Percentiles rank a stretch among this genome's conserved stretches.
phyloP scores from a whole-genome alignment of 2,329 filamentous ascomycete genomes.

The Neofusicoccum sp. region DNA sequence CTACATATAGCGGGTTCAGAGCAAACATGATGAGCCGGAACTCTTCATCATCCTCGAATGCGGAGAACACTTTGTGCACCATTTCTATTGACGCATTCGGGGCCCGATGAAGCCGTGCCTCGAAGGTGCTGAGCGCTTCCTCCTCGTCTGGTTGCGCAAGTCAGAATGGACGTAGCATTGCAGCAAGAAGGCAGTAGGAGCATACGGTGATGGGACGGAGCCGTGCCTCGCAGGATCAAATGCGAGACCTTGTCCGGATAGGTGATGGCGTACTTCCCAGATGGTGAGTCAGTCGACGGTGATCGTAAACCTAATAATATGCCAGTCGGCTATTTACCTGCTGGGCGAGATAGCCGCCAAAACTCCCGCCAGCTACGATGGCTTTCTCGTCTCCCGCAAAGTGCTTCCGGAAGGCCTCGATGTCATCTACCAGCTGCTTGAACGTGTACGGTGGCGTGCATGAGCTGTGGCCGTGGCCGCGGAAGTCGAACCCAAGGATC shows the following conservation, averaged over 20 bases:
- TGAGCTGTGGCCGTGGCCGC: slow-evolving; percentile 39
- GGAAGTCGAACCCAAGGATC: slow-evolving; percentile 39
- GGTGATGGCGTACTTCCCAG: slow-evolving; percentile 36
- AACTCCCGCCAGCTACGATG: slow-evolving; percentile 41
- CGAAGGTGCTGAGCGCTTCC: slow-evolving; percentile 33
- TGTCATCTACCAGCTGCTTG: slow-evolving; percentile 38
- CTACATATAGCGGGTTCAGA: slow-evolving; percentile 38
- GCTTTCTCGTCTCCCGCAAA: slow-evolving; percentile 28
- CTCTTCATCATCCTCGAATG: slow-evolving; percentile 39
- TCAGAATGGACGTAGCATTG: background rate
- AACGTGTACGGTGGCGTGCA: slow-evolving; percentile 28
- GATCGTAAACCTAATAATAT: too few relatives aligned
- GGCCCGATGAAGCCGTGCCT: slow-evolving; percentile 32
- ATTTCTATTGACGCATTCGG: slow-evolving; percentile 40
- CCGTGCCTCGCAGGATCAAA: slow-evolving; percentile 39
- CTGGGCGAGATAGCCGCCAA: slow-evolving; percentile 42
- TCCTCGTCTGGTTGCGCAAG: slow-evolving; percentile 30
- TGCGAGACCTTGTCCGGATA: slow-evolving; percentile 33
- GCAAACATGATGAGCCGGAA: slow-evolving; percentile 41
- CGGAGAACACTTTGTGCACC: slow-evolving; percentile 41
- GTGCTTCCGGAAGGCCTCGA: slow-evolving; percentile 31
- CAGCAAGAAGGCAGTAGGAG: background rate
- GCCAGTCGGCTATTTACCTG: background rate
- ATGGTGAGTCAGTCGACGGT: too few relatives aligned
- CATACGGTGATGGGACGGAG: slow-evolving; percentile 39